Evolutionary conservation across 768 basidiomycete genomes (phyloP).

Genomic region (Tulasnella sp.): DNA sequence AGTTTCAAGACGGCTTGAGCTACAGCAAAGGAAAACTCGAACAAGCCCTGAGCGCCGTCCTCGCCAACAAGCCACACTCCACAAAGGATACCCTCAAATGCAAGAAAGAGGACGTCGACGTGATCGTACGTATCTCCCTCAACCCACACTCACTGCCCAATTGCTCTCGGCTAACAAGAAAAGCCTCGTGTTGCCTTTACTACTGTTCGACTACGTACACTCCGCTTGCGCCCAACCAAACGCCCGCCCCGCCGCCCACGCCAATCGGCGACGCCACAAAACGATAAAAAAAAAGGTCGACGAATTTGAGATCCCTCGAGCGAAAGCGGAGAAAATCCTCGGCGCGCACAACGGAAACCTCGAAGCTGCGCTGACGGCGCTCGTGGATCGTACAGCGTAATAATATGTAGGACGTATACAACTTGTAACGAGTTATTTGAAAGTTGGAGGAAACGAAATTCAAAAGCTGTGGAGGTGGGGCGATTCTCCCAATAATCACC

Average conservation of each 20-base stretch:
- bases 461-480: no score
- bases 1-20: conserved; percentile 8
- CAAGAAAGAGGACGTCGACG: conserved; percentile 9
- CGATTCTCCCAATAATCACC: no score
- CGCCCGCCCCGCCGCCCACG: neutral
- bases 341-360: neutral
- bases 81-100: neutral
- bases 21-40: conserved; percentile 6
- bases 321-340: conserved; percentile 4
- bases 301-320: conserved; percentile 9
- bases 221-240: neutral
- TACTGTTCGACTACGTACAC: neutral
- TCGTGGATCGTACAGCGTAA: neutral
- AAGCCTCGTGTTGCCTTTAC: neutral
- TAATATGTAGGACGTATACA: neutral
- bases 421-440: neutral
- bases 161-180: neutral
- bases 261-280: neutral
- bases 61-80: neutral
- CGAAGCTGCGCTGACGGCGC: neutral
- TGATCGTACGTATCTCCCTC: conserved; percentile 5
- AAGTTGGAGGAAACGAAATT: neutral
- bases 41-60: neutral
- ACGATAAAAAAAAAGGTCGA: no score
- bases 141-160: neutral